Conservation (phyloP, 345 rosid species). For the Populus alba region DNA sequence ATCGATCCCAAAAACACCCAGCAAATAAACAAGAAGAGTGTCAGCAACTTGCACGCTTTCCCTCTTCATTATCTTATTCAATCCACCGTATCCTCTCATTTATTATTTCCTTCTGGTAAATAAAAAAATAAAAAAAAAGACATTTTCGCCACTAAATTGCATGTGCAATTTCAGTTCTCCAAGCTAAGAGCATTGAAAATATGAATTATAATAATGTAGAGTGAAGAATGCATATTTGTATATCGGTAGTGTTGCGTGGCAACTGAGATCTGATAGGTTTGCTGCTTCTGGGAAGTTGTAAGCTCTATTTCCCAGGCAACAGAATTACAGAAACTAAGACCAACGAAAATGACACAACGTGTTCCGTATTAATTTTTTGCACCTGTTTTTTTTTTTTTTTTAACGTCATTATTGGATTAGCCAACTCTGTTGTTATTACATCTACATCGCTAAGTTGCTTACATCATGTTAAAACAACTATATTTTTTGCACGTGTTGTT, state of each 20-base stretch:
- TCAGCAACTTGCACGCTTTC: not conserved
- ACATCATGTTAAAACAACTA: too few relatives aligned
- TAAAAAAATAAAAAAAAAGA: not conserved
- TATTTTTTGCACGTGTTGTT: too few relatives aligned
- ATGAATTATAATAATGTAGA: not conserved
- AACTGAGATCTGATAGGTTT: not conserved
- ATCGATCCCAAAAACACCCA: not conserved
- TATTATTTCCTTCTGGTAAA: not conserved
- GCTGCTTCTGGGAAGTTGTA: slow-evolving; percentile 27
- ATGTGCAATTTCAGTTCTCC: slow-evolving; percentile 23
- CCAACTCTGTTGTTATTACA: too few relatives aligned
- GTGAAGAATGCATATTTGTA: not conserved
- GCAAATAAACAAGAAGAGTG: not conserved
- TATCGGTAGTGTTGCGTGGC: not conserved
- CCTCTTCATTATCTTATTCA: not conserved
- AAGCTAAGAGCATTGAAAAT: not conserved
- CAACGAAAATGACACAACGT: slow-evolving; percentile 13
- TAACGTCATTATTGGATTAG: not conserved
- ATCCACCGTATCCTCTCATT: not conserved
- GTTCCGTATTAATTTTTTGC: slow-evolving; percentile 13
- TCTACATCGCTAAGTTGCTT: too few relatives aligned
- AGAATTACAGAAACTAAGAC: not conserved
- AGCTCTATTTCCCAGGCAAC: not conserved
- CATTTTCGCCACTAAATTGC: slow-evolving; percentile 21
- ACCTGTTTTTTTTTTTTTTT: not conserved